Evolutionary conservation across 2,329 filamentous ascomycete genomes (phyloP).

Genomic region (Sodiomyces alkalinus): DNA sequence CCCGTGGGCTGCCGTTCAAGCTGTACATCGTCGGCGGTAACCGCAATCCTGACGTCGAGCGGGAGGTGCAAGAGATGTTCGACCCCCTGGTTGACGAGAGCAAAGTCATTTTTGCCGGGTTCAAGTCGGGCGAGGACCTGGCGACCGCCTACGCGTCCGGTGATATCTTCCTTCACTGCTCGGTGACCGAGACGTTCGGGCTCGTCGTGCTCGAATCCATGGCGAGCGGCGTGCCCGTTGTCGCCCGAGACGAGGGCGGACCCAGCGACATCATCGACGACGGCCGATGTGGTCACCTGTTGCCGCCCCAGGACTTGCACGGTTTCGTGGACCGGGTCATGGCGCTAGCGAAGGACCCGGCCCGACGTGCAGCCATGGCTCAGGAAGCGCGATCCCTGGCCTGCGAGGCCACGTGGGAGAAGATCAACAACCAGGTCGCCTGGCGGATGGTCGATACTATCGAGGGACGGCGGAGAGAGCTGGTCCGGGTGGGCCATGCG

Average conservation of each 20-base stretch:
- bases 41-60: constrained; percentile 45
- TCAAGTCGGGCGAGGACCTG: constrained; percentile 43
- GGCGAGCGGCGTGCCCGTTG: constrained; percentile 54
- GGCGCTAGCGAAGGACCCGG: constrained; percentile 28
- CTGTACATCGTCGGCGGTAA: constrained; percentile 56
- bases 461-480: constrained; percentile 24
- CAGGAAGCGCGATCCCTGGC: constrained; percentile 36
- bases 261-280: constrained; percentile 52
- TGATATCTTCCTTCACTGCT: constrained; percentile 58
- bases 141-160: constrained; percentile 53
- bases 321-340: constrained; percentile 39
- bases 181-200: constrained; percentile 57
- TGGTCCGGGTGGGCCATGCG: constrained; percentile 4
- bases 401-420: constrained; percentile 53
- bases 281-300: constrained; percentile 43
- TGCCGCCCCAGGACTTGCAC: constrained; percentile 42
- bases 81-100: constrained; percentile 27
- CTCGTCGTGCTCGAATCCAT: constrained; percentile 57
- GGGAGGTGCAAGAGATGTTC: constrained; percentile 46
- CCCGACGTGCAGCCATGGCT: constrained; percentile 29
- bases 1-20: constrained; percentile 41
- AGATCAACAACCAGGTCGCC: constrained; percentile 55
- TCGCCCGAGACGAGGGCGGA: constrained; percentile 54
- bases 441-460: constrained; percentile 45
- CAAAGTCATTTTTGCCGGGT: constrained; percentile 51